Conservation (phyloP, 2,329 filamentous ascomycete species). For the Pseudopyricularia javanii region DNA sequence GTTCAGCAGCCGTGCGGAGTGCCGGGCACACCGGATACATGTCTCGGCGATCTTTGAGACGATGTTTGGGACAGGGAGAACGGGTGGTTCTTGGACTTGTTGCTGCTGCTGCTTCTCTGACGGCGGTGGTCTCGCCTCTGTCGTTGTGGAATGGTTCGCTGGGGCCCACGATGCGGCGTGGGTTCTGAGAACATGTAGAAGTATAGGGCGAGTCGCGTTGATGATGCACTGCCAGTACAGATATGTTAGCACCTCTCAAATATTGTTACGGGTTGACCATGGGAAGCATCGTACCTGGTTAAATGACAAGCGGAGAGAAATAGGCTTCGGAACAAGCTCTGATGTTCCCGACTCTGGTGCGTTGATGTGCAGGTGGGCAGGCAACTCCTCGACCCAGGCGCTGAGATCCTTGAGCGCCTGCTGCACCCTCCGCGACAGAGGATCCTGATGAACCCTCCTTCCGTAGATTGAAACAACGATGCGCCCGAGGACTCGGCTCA, state of each 20-base stretch:
- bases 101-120: neutral
- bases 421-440: slow-evolving; percentile 19
- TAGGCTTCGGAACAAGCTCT: neutral
- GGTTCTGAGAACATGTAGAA: slow-evolving; percentile 14
- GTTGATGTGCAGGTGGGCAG: slow-evolving; percentile 17
- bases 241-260: neutral
- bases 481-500: slow-evolving; percentile 19
- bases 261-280: neutral
- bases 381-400: slow-evolving; percentile 17
- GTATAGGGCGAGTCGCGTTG: slow-evolving; percentile 17
- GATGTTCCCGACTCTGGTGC: neutral
- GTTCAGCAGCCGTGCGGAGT: neutral
- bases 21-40: slow-evolving; percentile 17
- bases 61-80: slow-evolving; percentile 17
- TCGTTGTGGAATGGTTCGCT: neutral
- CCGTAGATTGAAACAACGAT: slow-evolving; percentile 20
- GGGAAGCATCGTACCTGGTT: slow-evolving; percentile 1
- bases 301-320: neutral
- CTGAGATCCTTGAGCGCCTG: slow-evolving; percentile 16
- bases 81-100: neutral
- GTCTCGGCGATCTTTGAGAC: slow-evolving; percentile 14
- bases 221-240: slow-evolving; percentile 19
- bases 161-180: slow-evolving; percentile 7
- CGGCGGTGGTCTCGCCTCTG: neutral
- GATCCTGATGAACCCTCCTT: slow-evolving; percentile 14